Percentiles rank a stretch among this genome's conserved stretches.
Conservation (phyloP, 306 rosid species). For the Inga oerstediana region DNA sequence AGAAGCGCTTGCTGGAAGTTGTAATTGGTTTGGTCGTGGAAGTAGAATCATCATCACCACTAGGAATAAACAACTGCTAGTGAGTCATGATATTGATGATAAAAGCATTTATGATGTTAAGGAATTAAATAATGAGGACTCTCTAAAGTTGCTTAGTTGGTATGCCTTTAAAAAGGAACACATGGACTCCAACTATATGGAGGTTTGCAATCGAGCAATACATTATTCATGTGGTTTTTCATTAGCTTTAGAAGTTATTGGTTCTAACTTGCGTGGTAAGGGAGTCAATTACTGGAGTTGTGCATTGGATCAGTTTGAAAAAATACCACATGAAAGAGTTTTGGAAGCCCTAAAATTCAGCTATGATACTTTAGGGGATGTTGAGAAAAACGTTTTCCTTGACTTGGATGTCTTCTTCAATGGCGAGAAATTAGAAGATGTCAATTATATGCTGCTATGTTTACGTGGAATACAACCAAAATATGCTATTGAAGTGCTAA, state of each 20-base stretch:
- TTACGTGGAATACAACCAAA: neutral
- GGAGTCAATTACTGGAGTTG: neutral
- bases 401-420: constrained; percentile 1
- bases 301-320: neutral
- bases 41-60: constrained; percentile 7
- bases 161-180: neutral
- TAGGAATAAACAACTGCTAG: neutral
- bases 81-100: neutral
- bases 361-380: neutral
- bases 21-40: constrained; percentile 21
- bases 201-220: neutral
- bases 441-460: neutral
- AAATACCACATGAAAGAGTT: neutral
- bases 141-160: constrained; percentile 23
- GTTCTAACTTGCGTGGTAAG: neutral
- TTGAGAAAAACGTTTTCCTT: neutral
- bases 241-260: neutral
- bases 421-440: neutral
- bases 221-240: neutral
- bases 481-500: neutral
- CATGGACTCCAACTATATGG: neutral
- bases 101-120: neutral
- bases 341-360: neutral
- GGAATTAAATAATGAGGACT: neutral
- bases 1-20: neutral